A percentile compares a stretch with the other conserved stretches of the same genome.
These are phyloP conservation scores for Polyplosphaeria fusca DNA, from an alignment of 495 filamentous ascomycete species.

Conservation along the genomic window DNA sequence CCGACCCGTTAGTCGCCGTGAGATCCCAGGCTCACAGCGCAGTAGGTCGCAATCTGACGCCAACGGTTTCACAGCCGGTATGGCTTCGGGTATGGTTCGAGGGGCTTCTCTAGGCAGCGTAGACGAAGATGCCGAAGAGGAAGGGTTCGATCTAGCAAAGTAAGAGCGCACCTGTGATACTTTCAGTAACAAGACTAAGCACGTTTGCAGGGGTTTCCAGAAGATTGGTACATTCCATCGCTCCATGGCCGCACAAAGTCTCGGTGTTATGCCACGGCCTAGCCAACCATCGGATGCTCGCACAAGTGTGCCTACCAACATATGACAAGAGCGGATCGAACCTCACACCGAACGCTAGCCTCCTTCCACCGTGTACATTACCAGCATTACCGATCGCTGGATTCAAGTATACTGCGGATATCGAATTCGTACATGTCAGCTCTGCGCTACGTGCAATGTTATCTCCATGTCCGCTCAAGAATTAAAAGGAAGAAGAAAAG, in stretches of 20 bases:
- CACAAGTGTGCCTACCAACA: constrained; percentile 7
- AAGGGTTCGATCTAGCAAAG: constrained; percentile 64
- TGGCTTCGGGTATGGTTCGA: constrained; percentile 26
- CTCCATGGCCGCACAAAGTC: constrained; percentile 22
- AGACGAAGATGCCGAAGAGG: constrained; percentile 53
- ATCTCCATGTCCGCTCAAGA: too few species aligned
- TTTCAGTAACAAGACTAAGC: too few species aligned
- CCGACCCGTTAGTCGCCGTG: constrained; percentile 29
- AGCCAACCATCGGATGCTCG: background rate
- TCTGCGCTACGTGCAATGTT: too few species aligned
- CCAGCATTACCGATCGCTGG: too few species aligned
- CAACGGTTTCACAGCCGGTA: constrained; percentile 6
- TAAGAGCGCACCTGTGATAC: too few species aligned
- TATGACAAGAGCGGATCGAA: too few species aligned
- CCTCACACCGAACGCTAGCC: too few species aligned
- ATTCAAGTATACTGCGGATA: too few species aligned
- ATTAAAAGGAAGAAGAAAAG: too few species aligned
- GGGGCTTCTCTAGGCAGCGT: constrained; percentile 36
- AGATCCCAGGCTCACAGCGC: constrained; percentile 8
- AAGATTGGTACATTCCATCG: constrained; percentile 66
- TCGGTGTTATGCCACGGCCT: background rate
- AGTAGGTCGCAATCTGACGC: constrained; percentile 14
- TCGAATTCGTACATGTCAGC: too few species aligned
- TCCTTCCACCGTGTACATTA: too few species aligned
- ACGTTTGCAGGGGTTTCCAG: constrained; percentile 71